These are phyloP conservation scores for Spiromyces aspiralis DNA, from an alignment of 371 early-diverging fungal genomes.

Conservation along the genomic window DNA sequence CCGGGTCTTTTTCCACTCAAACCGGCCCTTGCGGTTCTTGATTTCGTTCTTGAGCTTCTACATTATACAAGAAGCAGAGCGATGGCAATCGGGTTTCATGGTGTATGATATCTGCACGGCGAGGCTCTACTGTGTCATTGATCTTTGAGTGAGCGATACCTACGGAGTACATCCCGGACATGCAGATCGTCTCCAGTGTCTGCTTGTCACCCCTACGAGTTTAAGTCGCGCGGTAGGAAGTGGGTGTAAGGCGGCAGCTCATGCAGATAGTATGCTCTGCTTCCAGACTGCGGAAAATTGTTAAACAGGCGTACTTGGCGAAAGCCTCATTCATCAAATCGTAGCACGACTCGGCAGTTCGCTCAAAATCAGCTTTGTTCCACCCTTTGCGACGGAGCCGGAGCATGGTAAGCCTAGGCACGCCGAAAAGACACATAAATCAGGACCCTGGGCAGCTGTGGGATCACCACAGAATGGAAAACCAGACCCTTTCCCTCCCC, in stretches of 20 bases:
- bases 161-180: slow-evolving; percentile 43
- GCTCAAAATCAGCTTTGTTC: slow-evolving; percentile 12
- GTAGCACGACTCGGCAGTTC: slow-evolving; percentile 38
- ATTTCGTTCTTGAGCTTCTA: slow-evolving; percentile 47
- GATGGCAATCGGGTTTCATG: not conserved
- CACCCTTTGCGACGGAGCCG: slow-evolving; percentile 7
- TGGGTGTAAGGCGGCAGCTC: not conserved
- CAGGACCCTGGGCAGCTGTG: too few species aligned
- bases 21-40: slow-evolving; percentile 39
- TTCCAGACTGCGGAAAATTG: not conserved
- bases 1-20: slow-evolving; percentile 48
- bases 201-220: slow-evolving; percentile 38
- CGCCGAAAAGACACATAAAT: not conserved
- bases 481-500: too few species aligned
- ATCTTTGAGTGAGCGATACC: slow-evolving; percentile 2
- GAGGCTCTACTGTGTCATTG: too few species aligned
- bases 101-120: not conserved
- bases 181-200: slow-evolving; percentile 40
- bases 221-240: not conserved
- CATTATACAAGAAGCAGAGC: not conserved
- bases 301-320: slow-evolving; percentile 29
- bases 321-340: slow-evolving; percentile 56
- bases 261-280: not conserved
- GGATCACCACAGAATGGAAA: too few species aligned
- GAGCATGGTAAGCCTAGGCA: not conserved